Conservation (phyloP, 148 eudicot genomes). For the Camellia sinensis region DNA sequence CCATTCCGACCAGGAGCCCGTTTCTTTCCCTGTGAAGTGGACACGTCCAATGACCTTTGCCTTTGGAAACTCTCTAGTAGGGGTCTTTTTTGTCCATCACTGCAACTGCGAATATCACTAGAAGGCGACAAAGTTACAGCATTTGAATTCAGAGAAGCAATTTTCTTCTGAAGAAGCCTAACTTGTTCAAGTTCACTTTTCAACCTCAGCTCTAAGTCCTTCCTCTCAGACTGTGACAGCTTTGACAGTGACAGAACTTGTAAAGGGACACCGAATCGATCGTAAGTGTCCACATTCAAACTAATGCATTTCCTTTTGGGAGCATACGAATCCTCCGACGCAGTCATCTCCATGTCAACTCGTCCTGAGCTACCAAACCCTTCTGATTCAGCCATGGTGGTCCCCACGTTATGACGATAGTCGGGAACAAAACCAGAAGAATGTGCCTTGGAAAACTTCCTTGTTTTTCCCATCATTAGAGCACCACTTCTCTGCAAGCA, state of each 20-base stretch:
- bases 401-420: slow-evolving; percentile 62
- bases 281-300: slow-evolving; percentile 48
- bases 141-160: slow-evolving; percentile 40
- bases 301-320: slow-evolving; percentile 59
- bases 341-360: slow-evolving; percentile 55
- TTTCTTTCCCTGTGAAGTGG: slow-evolving; percentile 48
- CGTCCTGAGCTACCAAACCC: slow-evolving; percentile 78
- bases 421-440: slow-evolving; percentile 57
- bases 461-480: slow-evolving; percentile 61
- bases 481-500: slow-evolving; percentile 24
- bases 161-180: slow-evolving; percentile 52
- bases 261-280: slow-evolving; percentile 59
- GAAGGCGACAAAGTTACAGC: slow-evolving; percentile 36
- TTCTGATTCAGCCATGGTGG: slow-evolving; percentile 66
- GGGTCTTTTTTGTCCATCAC: slow-evolving; percentile 57
- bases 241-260: slow-evolving; percentile 56
- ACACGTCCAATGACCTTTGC: slow-evolving; percentile 31
- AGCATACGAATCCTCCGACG: slow-evolving; percentile 51
- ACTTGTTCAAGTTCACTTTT: slow-evolving; percentile 78
- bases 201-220: slow-evolving; percentile 54
- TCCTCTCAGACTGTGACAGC: slow-evolving; percentile 63
- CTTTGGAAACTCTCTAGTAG: slow-evolving; percentile 34
- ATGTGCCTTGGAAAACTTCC: slow-evolving; percentile 56
- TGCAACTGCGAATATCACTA: slow-evolving; percentile 62
- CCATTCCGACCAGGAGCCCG: slow-evolving; percentile 54